Evolutionary conservation across 257 asterid species (phyloP), one percentile per base, ranked within the genome.

Genomic region (Oldenlandia corymbosa): DNA sequence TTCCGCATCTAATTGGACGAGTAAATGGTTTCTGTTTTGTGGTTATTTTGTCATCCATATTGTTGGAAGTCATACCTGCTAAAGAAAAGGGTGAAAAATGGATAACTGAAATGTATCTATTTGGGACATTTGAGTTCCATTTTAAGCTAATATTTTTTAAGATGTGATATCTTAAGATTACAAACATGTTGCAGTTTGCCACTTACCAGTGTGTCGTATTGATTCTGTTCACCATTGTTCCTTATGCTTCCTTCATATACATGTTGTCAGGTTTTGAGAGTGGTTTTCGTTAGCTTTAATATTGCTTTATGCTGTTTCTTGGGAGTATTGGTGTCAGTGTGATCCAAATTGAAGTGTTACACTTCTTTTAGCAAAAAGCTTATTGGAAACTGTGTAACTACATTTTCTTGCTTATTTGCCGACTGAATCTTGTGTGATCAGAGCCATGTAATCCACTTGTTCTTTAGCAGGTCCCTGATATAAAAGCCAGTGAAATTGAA

Each of bases 401-500:
- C 30, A 0, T 58, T 58, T 39, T 39, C 64, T 37, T 21, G 12
- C 34, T 20, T 58, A 21, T 39, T 26, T 34, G 48, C 27, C 5
- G 18, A 37, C 24, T 36, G 21, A 24, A 60, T 2, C 9, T 2
- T 42, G 10, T 63, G 27, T 31, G 45, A 18, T 31, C 26, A 56
- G n/a, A 42, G 7, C 47, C 42, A 14, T 75, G 62, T 62, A 53
- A 52, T 73, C 52, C 30, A 50, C 52, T 76, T 71, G 49, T 56
- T 20, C 47, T 32, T 65, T 61, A 64, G 71, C 62, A 84, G 94
- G 88, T 73, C 57, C 83, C 79, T 68, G 84, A 83, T 75, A 60
- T 80, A 42, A 80, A 76, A 69, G 81, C 66, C 45, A 65, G 47
- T 65, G 87, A 80, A 65, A 79, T 60, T 65, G 89, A 79, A 68